Percentiles rank a stretch among this genome's conserved stretches.
Evolutionary conservation across 345 rosid genomes (phyloP).

Genomic region (Arabis hirsuta): DNA sequence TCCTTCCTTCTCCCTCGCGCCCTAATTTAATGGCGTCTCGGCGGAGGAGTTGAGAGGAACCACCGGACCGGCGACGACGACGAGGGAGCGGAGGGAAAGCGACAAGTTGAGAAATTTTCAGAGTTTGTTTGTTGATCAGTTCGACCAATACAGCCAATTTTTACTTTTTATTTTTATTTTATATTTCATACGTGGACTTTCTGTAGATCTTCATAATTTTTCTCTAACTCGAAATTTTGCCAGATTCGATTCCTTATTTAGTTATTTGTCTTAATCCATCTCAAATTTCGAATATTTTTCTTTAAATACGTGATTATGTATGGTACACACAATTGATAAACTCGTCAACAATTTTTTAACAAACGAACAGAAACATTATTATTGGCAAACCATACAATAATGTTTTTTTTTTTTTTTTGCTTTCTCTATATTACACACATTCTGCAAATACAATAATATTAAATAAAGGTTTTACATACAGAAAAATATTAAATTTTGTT

Average conservation of each 20-base stretch:
- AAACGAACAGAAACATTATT: conserved; percentile 9
- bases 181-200: conserved; percentile 32
- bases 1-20: conserved; percentile 11
- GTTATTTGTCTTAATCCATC: no score
- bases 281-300: no score
- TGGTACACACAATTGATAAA: no score
- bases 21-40: not conserved
- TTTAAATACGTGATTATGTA: no score
- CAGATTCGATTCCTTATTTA: not conserved
- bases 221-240: not conserved
- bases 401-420: not conserved
- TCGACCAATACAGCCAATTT: conserved; percentile 10
- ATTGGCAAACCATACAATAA: not conserved
- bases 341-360: not conserved
- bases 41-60: conserved; percentile 23
- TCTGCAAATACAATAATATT: conserved; percentile 31
- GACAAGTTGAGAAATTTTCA: not conserved
- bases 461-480: conserved; percentile 37
- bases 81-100: not conserved
- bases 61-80: conserved; percentile 36
- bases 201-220: not conserved
- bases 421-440: conserved; percentile 34
- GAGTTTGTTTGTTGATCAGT: conserved; percentile 39
- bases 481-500: conserved; percentile 28
- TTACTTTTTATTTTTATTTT: not conserved